Base-by-base conservation (phyloP, 2,329 filamentous ascomycete species). In the Epichloe gansuensis region DNA sequence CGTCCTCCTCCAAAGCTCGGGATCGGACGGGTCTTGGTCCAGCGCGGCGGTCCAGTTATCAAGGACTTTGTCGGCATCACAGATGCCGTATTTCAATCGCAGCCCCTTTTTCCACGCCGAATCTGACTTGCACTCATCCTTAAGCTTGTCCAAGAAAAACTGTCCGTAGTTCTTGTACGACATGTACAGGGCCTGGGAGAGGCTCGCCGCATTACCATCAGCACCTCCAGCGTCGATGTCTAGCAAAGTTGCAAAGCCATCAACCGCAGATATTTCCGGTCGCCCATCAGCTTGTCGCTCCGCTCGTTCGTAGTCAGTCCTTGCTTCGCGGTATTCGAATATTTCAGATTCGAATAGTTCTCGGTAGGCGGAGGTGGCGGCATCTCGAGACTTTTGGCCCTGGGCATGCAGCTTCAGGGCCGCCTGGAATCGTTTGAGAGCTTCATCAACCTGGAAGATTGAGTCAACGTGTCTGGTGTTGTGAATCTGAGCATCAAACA, bases 111-210 rank as follows among this genome's bases (percentile, higher is more conserved):
- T 60, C 64, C 74, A 66, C 79, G 71, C 59, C 75, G 82, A 58
- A 85, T 79, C 53, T 71, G 73, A 64, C n/a, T 51, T 52, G 5
- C 48, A 53, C 36, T 57, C 52, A 21, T 71, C 68, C 51, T 66
- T 69, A 3, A 68, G 58, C 50, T 64, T 68, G 51, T 98, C 91
- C n/a, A 98, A 74, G 53, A 85, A 74, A 63, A 95, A 96, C 63
- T 97, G 88, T 42, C 89, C 93, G 68, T 91, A 84, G 60, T 97
- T 98, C 68, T 97, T 98, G 73, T 94, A 89, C 1, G 91, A 87
- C 7, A 98, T 77, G 62, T 95, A 96, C 21, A 97, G 76, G 11
- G 94, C 89, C 63, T 96, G 90, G 0, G 88, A 84, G 9, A 97
- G 72, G 47, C 85, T 91, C 63, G 85, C 93, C 15, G 84, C 87